A percentile compares a stretch with the other conserved stretches of the same genome.
Conservation (phyloP, 306 rosid species). For the Arachis hypogaea region DNA sequence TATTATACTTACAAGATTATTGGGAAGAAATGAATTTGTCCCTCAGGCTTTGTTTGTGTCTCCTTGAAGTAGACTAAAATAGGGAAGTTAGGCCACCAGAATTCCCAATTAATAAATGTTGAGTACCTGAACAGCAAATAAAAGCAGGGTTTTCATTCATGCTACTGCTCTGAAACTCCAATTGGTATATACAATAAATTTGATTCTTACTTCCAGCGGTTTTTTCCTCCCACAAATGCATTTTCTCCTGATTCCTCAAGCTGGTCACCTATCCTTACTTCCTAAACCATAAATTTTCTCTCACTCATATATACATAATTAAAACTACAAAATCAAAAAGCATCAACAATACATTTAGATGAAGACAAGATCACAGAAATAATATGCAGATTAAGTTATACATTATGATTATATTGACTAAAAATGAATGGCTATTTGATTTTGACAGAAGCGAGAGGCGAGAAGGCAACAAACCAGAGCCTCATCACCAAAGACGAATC, state of each 20-base stretch:
- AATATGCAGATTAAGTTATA: constrained; percentile 2
- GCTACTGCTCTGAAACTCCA: constrained; percentile 15
- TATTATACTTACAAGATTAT: constrained; percentile 74
- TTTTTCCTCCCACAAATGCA: constrained; percentile 90
- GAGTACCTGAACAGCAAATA: constrained; percentile 66
- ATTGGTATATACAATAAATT: neutral
- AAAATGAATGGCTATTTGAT: constrained; percentile 10
- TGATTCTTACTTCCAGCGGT: constrained; percentile 90
- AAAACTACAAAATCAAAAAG: constrained; percentile 9
- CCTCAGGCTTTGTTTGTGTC: constrained; percentile 91
- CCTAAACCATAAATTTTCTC: constrained; percentile 53
- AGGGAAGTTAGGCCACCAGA: constrained; percentile 98
- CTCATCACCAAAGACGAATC: constrained; percentile 80
- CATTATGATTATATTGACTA: neutral
- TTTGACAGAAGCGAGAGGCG: constrained; percentile 24
- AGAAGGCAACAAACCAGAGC: constrained; percentile 77
- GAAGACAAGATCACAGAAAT: constrained; percentile 21
- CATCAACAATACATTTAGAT: neutral
- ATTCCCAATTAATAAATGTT: constrained; percentile 92
- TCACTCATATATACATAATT: constrained; percentile 1
- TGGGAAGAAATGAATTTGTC: constrained; percentile 94
- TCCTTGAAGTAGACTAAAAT: constrained; percentile 94
- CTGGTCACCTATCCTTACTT: constrained; percentile 85
- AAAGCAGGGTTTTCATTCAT: constrained; percentile 31
- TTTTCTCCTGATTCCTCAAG: constrained; percentile 91